phyloP scores from a whole-genome alignment of 2,329 filamentous ascomycete genomes.

The Dothideomycetidae sp. region DNA sequence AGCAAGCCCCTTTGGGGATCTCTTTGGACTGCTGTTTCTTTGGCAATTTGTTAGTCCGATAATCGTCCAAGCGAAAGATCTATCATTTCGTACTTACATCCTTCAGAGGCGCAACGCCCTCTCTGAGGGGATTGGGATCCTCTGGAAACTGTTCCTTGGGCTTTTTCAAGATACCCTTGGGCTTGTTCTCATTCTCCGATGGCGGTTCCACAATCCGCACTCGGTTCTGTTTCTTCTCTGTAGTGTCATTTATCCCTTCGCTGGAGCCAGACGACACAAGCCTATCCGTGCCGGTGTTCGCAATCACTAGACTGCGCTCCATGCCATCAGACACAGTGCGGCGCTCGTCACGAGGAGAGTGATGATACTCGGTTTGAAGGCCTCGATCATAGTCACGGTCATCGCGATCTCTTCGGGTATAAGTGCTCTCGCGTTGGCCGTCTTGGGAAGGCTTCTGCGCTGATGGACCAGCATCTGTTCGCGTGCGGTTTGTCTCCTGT shows the following conservation, averaged over 20 bases:
- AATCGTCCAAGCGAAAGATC: no score
- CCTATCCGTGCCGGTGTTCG: conserved; percentile 2
- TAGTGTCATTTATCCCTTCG: conserved; percentile 7
- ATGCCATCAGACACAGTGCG: conserved; percentile 2
- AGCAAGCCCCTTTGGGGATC: conserved; percentile 54
- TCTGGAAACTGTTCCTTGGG: conserved; percentile 78
- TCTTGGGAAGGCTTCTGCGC: not conserved
- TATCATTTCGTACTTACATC: conserved; percentile 42
- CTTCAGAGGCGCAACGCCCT: conserved; percentile 88
- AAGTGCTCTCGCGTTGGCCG: conserved; percentile 7
- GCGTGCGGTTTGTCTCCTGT: conserved; percentile 8
- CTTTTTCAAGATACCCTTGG: conserved; percentile 70
- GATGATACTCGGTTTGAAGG: conserved; percentile 21
- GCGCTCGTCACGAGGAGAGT: conserved; percentile 14
- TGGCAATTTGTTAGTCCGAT: no score
- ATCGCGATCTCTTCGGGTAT: conserved; percentile 9
- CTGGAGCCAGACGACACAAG: conserved; percentile 7
- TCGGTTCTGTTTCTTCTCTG: conserved; percentile 23
- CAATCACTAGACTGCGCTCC: not conserved
- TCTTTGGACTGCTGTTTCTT: conserved; percentile 16
- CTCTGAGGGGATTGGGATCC: conserved; percentile 65
- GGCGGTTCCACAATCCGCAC: conserved; percentile 56
- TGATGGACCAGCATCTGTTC: conserved; percentile 1
- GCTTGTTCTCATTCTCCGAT: conserved; percentile 50
- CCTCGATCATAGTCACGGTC: conserved; percentile 13